Percentiles rank a stretch among this genome's conserved stretches.
Conservation (phyloP, 257 asterid genomes). For the Ehretia macrophylla region DNA sequence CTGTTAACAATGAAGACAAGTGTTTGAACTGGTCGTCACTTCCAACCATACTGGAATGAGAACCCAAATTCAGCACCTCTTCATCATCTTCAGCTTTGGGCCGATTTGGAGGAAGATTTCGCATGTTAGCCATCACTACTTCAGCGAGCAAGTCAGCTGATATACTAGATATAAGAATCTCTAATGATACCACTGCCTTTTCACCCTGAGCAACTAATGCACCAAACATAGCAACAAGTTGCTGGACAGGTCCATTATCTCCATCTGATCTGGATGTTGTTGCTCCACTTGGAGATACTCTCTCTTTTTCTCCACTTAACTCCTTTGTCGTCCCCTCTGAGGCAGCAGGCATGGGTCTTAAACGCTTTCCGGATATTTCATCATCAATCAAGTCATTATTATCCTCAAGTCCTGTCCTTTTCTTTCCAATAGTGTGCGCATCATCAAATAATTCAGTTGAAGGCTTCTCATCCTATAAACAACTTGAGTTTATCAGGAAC, state of each 20-base stretch:
- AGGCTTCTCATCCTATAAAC: slow-evolving; percentile 63
- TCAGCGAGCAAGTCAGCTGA: slow-evolving; percentile 96
- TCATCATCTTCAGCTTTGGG: slow-evolving; percentile 55
- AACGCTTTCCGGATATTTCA: slow-evolving; percentile 69
- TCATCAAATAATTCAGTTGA: slow-evolving; percentile 26
- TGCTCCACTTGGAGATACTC: slow-evolving; percentile 34
- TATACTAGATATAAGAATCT: slow-evolving; percentile 91
- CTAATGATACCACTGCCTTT: slow-evolving; percentile 70
- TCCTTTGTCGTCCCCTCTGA: slow-evolving; percentile 46
- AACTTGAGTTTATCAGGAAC: slow-evolving; percentile 16
- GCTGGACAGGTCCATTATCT: slow-evolving; percentile 86
- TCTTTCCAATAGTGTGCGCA: slow-evolving; percentile 40
- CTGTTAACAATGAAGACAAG: slow-evolving; percentile 55
- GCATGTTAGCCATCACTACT: slow-evolving; percentile 83
- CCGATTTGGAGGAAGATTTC: slow-evolving; percentile 59
- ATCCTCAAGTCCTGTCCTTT: slow-evolving; percentile 55
- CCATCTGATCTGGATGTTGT: slow-evolving; percentile 37
- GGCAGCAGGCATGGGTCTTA: slow-evolving; percentile 34
- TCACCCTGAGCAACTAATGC: slow-evolving; percentile 96
- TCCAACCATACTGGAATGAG: slow-evolving; percentile 36
- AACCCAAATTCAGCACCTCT: slow-evolving; percentile 34
- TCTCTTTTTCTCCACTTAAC: slow-evolving; percentile 35
- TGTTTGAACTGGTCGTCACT: slow-evolving; percentile 56
- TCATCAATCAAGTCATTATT: slow-evolving; percentile 40
- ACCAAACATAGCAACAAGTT: slow-evolving; percentile 94